Evolutionary conservation across 805 yeast genomes (phyloP).

Genomic region (Lachancea dasiensis): DNA sequence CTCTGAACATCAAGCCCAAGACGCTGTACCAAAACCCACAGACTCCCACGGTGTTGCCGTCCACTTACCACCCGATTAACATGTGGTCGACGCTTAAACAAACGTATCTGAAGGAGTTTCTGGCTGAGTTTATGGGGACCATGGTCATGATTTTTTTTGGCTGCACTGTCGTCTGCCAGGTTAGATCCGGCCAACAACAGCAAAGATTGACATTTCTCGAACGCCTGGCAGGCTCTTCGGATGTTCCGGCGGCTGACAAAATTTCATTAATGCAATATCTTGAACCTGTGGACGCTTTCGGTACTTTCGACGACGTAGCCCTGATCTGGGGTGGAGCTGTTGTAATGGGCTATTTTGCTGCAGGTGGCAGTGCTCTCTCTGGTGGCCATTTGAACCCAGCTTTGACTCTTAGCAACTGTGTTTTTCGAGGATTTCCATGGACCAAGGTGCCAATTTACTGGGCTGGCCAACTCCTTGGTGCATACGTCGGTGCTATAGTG

Average conservation of each 20-base stretch:
- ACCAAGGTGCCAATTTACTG: constrained; percentile 41
- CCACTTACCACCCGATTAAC: constrained; percentile 33
- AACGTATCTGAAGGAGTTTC: constrained; percentile 37
- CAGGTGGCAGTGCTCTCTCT: constrained; percentile 47
- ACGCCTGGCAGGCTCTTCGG: constrained; percentile 10
- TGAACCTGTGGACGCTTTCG: constrained; percentile 29
- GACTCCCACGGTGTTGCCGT: constrained; percentile 34
- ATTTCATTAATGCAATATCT: constrained; percentile 12
- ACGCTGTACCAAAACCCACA: constrained; percentile 35
- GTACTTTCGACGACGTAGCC: constrained; percentile 39
- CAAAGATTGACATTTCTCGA: constrained; percentile 16
- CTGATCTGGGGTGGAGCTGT: constrained; percentile 53
- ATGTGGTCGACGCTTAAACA: constrained; percentile 34
- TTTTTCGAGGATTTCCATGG: constrained; percentile 48
- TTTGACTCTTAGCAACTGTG: constrained; percentile 41
- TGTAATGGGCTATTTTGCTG: constrained; percentile 43
- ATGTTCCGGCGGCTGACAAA: constrained; percentile 8
- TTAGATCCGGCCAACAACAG: constrained; percentile 29
- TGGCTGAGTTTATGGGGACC: constrained; percentile 50
- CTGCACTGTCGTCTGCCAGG: constrained; percentile 45
- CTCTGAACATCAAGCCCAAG: constrained; percentile 33
- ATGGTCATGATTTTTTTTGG: constrained; percentile 42
- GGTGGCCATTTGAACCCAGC: constrained; percentile 58
- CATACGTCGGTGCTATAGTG: constrained; percentile 41
- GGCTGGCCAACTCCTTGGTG: constrained; percentile 45